A percentile compares a stretch with the other conserved stretches of the same genome.
These are phyloP conservation scores for Paramecium sonneborni DNA, from an alignment of 73 alveolate species.

Conservation along the genomic window DNA sequence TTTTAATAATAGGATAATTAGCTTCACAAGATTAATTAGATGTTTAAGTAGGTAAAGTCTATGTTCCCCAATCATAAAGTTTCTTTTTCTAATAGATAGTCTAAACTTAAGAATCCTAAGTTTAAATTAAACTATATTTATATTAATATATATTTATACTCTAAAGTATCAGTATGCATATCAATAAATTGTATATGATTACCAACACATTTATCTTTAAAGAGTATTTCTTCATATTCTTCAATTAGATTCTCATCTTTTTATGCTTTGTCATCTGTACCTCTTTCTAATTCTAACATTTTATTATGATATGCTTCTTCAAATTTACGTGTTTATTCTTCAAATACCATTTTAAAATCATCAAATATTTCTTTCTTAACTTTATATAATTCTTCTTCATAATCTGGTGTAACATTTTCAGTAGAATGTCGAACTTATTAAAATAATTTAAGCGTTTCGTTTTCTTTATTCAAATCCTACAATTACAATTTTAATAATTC, in stretches of 20 bases:
- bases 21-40: constrained; percentile 22
- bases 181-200: background rate
- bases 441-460: constrained; percentile 26
- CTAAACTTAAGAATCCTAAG: background rate
- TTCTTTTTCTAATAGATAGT: background rate
- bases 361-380: constrained; percentile 33
- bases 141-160: background rate
- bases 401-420: background rate
- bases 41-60: background rate
- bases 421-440: background rate
- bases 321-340: background rate
- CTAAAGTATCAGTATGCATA: background rate
- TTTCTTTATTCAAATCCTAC: background rate
- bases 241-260: background rate
- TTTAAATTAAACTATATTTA: background rate
- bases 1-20: background rate
- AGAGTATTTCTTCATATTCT: background rate
- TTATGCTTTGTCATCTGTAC: constrained; percentile 2
- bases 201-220: constrained; percentile 49
- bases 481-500: constrained; percentile 9
- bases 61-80: background rate
- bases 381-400: constrained; percentile 30
- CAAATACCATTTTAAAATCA: constrained; percentile 43
- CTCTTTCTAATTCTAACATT: constrained; percentile 15
- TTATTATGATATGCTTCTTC: constrained; percentile 43